These are phyloP conservation scores for Saccharum spontaneum DNA, from an alignment of 176 grass and related monocot species.

Conservation along the genomic window DNA sequence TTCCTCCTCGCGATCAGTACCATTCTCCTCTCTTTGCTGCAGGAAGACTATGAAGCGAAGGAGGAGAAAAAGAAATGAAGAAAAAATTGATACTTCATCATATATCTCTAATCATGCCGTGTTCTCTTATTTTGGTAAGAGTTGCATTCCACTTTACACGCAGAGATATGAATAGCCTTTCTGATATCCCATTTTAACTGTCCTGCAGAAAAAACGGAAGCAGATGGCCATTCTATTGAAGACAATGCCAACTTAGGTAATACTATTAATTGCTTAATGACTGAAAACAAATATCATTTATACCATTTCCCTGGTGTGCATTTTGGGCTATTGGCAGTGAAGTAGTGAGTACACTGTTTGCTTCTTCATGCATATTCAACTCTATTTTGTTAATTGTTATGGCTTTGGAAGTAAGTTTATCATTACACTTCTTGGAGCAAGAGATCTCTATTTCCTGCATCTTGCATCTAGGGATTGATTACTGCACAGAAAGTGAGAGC, in stretches of 20 bases:
- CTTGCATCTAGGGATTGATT: neutral
- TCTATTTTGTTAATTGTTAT: neutral
- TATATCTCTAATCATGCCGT: conserved; percentile 71
- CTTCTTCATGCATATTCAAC: neutral
- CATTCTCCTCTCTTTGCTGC: conserved; percentile 55
- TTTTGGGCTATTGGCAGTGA: neutral
- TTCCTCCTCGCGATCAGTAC: conserved; percentile 81
- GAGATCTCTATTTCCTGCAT: neutral
- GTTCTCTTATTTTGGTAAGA: conserved; percentile 89
- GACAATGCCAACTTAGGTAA: conserved; percentile 66
- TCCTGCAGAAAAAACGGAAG: conserved; percentile 68
- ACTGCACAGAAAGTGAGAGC: neutral
- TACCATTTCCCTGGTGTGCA: neutral
- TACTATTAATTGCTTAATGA: neutral
- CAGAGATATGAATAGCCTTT: conserved; percentile 20
- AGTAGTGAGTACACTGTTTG: neutral
- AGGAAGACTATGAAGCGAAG: conserved; percentile 84
- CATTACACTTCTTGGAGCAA: neutral
- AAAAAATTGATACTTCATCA: conserved; percentile 49
- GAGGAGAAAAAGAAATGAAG: conserved; percentile 76
- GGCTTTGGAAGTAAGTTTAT: neutral
- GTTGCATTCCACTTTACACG: conserved; percentile 31
- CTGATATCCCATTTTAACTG: conserved; percentile 22
- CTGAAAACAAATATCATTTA: conserved; percentile 27
- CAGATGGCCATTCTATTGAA: conserved; percentile 74